phyloP scores from a whole-genome alignment of 1,284 basidiomycete genomes.

The Rhodotorula sp. region DNA sequence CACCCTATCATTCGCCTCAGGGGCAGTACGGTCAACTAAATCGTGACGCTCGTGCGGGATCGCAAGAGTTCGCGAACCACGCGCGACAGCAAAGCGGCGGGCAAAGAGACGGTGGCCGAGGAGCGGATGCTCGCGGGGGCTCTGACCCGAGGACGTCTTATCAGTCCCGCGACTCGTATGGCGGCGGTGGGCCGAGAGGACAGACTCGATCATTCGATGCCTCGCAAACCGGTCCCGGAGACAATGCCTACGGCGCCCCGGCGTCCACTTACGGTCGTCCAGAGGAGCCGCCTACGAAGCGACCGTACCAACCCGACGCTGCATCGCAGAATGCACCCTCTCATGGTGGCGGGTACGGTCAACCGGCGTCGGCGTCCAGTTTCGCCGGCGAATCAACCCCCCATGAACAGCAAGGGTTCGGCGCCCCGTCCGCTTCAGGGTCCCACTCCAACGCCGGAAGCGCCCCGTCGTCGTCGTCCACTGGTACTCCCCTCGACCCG shows the following conservation, averaged over 20 bases:
- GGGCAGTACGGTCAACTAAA: too few relatives aligned
- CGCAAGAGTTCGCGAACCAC: too few relatives aligned
- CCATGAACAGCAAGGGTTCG: background rate
- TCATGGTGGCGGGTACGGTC: background rate
- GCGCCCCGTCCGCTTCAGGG: too few relatives aligned
- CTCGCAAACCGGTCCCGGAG: background rate
- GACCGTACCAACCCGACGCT: background rate
- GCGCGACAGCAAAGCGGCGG: too few relatives aligned
- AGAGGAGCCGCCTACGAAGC: slow-evolving; percentile 14
- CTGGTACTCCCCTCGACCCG: slow-evolving; percentile 58
- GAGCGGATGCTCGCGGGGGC: too few relatives aligned
- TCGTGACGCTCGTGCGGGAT: too few relatives aligned
- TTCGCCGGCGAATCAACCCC: background rate
- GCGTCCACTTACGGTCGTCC: background rate
- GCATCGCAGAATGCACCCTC: background rate
- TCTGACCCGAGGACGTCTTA: too few relatives aligned
- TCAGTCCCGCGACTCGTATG: too few relatives aligned
- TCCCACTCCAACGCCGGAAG: too few relatives aligned
- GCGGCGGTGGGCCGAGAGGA: background rate
- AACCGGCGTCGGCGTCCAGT: background rate
- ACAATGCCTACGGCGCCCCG: background rate
- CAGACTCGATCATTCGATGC: slow-evolving; percentile 11
- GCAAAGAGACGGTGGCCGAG: too few relatives aligned
- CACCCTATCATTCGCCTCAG: too few relatives aligned
- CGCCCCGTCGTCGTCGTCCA: slow-evolving; percentile 14